A percentile compares a stretch with the other conserved stretches of the same genome.
Conservation (phyloP, 1,139 yeast species). For the Magnusiomyces magnusii region DNA sequence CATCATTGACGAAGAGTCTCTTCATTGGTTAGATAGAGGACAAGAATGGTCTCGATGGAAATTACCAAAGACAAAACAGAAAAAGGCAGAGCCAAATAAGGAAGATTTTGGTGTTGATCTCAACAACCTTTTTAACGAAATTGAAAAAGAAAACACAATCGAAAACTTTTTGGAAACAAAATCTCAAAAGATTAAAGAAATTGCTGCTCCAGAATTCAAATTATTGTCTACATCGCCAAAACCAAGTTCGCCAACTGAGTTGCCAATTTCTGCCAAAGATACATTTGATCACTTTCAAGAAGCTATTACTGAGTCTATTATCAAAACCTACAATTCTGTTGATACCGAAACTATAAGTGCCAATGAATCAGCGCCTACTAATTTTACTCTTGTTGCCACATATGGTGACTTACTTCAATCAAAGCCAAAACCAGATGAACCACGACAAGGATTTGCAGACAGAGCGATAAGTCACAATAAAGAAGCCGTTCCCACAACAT, state of each 20-base stretch:
- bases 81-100: neutral
- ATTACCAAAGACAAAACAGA: constrained; percentile 9
- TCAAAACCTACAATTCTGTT: constrained; percentile 9
- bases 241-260: neutral
- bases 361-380: neutral
- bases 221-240: neutral
- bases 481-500: constrained; percentile 20
- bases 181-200: neutral
- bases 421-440: neutral
- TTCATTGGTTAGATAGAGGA: constrained; percentile 29
- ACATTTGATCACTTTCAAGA: neutral
- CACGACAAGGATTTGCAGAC: neutral
- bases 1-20: constrained; percentile 29
- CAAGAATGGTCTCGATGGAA: constrained; percentile 28
- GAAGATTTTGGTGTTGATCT: constrained; percentile 3
- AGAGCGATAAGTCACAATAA: neutral
- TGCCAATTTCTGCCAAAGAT: neutral
- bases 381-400: constrained; percentile 30
- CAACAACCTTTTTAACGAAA: constrained; percentile 9
- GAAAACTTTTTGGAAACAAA: neutral
- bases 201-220: neutral
- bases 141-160: neutral
- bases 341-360: neutral
- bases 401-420: constrained; percentile 30
- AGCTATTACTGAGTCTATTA: constrained; percentile 8